Evolutionary conservation across 2,329 filamentous ascomycete genomes (phyloP).

Genomic region (Ilyonectria robusta): DNA sequence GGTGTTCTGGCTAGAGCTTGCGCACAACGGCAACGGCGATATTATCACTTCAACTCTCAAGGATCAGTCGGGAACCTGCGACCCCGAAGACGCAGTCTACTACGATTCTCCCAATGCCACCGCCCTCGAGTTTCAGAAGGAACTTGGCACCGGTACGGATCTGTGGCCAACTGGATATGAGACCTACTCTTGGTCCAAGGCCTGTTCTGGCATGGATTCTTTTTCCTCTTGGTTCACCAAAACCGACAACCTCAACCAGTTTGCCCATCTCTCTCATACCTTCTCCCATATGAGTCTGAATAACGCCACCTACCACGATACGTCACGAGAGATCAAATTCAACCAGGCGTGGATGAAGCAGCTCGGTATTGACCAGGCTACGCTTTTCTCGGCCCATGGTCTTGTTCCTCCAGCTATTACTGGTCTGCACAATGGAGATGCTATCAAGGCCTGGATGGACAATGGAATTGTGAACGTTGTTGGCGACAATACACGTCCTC

Average conservation of each 20-base stretch:
- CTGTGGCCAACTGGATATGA: constrained; percentile 18
- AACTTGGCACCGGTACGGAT: constrained; percentile 19
- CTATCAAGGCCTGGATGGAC: constrained; percentile 36
- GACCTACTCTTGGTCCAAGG: constrained; percentile 27
- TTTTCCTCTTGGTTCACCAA: constrained; percentile 37
- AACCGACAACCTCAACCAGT: constrained; percentile 33
- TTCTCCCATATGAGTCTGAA: constrained; percentile 38
- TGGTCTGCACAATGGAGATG: constrained; percentile 36
- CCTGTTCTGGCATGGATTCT: constrained; percentile 29
- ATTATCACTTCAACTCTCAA: constrained; percentile 25
- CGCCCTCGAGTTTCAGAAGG: constrained; percentile 33
- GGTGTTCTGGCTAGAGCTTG: constrained; percentile 30
- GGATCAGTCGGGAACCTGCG: constrained; percentile 2
- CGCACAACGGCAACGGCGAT: constrained; percentile 39
- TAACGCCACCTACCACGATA: constrained; percentile 37
- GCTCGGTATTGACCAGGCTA: constrained; percentile 37
- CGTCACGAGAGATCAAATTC: constrained; percentile 36
- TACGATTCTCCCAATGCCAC: constrained; percentile 27
- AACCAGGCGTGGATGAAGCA: constrained; percentile 39
- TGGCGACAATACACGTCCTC: constrained; percentile 36
- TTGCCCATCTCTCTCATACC: constrained; percentile 37
- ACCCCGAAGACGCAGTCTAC: constrained; percentile 27
- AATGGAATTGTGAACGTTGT: constrained; percentile 35
- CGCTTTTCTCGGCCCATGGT: constrained; percentile 28
- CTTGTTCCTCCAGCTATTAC: constrained; percentile 36